Evolutionary conservation across 2,329 filamentous ascomycete species (phyloP).

Genomic region (Anthostomella pinea): DNA sequence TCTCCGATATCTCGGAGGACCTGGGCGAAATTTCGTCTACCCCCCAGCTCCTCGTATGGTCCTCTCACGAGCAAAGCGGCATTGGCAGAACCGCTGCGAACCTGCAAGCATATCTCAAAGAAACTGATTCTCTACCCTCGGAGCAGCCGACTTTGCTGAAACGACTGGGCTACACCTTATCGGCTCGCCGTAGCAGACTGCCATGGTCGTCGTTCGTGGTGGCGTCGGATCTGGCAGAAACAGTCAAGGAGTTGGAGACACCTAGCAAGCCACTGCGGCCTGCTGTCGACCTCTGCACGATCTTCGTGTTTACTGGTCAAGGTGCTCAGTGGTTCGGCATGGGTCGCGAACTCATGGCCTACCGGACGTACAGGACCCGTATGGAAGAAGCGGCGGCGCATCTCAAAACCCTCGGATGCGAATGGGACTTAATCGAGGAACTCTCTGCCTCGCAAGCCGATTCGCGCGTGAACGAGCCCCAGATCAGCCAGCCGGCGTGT

Average conservation of each 20-base stretch:
- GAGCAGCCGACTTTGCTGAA: slow-evolving; percentile 21
- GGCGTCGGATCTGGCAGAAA: slow-evolving; percentile 21
- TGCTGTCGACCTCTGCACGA: slow-evolving; percentile 18
- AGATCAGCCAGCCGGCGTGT: slow-evolving; percentile 28
- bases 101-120: slow-evolving; percentile 22
- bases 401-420: slow-evolving; percentile 23
- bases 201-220: slow-evolving; percentile 27
- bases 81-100: slow-evolving; percentile 23
- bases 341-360: slow-evolving; percentile 30
- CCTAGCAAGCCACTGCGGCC: slow-evolving; percentile 24
- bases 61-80: slow-evolving; percentile 27
- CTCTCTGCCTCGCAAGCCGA: slow-evolving; percentile 21
- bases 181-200: slow-evolving; percentile 23
- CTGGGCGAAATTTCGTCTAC: slow-evolving; percentile 20
- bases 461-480: slow-evolving; percentile 28
- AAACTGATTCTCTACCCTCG: slow-evolving; percentile 15
- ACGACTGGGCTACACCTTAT: slow-evolving; percentile 24
- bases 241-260: slow-evolving; percentile 18
- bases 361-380: slow-evolving; percentile 23
- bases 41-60: slow-evolving; percentile 27
- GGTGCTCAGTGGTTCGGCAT: slow-evolving; percentile 32
- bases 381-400: slow-evolving; percentile 26
- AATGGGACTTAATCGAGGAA: slow-evolving; percentile 27
- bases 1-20: slow-evolving; percentile 23
- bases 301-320: slow-evolving; percentile 31